Base-by-base conservation (phyloP, 2,329 filamentous ascomycete species). In the Fusarium temperatum region DNA sequence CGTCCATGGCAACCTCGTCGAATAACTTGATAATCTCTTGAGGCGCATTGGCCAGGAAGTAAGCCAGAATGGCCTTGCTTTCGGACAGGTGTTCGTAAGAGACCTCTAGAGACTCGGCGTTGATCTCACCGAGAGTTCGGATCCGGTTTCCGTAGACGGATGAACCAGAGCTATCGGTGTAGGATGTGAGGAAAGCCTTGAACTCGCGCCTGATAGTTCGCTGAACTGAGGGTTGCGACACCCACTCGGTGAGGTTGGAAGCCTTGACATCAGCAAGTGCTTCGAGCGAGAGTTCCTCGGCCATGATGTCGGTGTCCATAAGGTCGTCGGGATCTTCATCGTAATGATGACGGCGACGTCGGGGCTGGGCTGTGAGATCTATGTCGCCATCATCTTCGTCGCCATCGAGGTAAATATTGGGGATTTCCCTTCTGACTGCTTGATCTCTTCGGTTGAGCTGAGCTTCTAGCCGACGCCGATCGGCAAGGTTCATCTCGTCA, bases 81-180 rank as follows among this genome's bases (percentile, higher is more conserved):
- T 93, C 91, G 13, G 94, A 92, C 24, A 99, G 87, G 82, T 99
- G 95, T 74, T 96, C 93, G 82, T 98, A 99, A 5, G 95, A 98
- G 51, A 99, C 95, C 81, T 99, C 96, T 8, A 99, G 89, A 44
- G 96, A 95, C 84, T 98, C 97, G 54, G 95, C 94, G 82, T 99
- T 99, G 81, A 98, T 89, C 83, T 98, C 96, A 86, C 96, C 97
- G n/a, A 99, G 90, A 1, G 94, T 98, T 75, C 94, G 91, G 75
- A 99, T 97, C 63, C 95, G 93, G 77, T 94, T 95, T 61, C 96
- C 96, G 81, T 99, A 99, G 57, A 99, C 95, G 0, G 96, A 99
- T 9, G 91, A 92, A 62, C 95, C 95, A 73, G 92, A 91, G 61
- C 95, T 91, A 79, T 99, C 96, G 11, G 92, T 98, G 82, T 97